Base-by-base conservation (phyloP, 805 yeast species). In the Ogataea thermomethanolica region DNA sequence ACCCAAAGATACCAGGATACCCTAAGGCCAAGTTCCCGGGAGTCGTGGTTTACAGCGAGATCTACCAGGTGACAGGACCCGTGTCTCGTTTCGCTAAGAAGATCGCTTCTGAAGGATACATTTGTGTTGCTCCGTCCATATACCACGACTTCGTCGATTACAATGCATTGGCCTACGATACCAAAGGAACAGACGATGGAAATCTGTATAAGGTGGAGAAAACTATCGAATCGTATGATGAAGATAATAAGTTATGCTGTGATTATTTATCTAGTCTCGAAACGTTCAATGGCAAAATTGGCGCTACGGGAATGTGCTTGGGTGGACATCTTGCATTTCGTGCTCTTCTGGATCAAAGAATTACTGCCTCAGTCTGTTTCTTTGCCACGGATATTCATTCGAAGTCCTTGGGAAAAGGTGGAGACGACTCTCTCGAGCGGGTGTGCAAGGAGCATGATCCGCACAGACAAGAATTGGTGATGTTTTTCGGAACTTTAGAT, bases 281-380 rank as follows among this genome's bases (percentile, higher is more conserved):
- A 1, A 81, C 87, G 8, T 84, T 84, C 58, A 79, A 74, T 47
- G 90, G 90, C 29, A 75, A 71, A 43, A 74, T 83, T 50, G 93
- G 93, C 26, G 81, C 89, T 32, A 83, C 91, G 3, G 95, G 93
- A 13, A 85, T 85, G 93, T 85, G 95, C 59, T 73, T 84, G 26
- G 93, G 93, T 14, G 95, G 93, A 1, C 93, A 84, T 57, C 66
- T 84, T 52, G 91, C 93, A 1, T 82, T 73, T 64, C 69, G 95
- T 49, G 71, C 80, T 2, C 79, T 81, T 2, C 67, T 83, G 49
- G 87, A 84, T 54, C 66, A 71, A 26, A 64, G 87, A 42, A 77
- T 84, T 32, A 65, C 67, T 9, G 87, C 90, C 12, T 73, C 81
- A 8, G 84, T 83, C 13, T 78, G 89, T 46, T 84, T 83, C 64